phyloP scores from a whole-genome alignment of 345 rosid genomes.

The Kernera saxatilis region DNA sequence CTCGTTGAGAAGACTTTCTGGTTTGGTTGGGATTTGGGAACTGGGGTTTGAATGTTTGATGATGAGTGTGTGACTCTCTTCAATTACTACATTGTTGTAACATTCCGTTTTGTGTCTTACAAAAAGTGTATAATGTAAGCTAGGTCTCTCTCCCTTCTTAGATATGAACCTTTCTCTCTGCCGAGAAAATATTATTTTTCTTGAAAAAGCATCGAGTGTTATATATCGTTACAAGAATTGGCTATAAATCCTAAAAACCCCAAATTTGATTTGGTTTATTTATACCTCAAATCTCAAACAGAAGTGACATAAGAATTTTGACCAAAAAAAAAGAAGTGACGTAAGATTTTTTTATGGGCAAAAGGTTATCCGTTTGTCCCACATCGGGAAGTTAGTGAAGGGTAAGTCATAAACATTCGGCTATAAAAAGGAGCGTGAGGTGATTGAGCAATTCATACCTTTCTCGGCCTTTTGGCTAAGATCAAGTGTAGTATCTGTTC shows the following conservation, averaged over 20 bases:
- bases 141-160: constrained; percentile 13
- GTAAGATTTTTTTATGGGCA: no score
- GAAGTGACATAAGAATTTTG: neutral
- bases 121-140: constrained; percentile 29
- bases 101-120: constrained; percentile 20
- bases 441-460: no score
- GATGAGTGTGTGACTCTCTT: constrained; percentile 14
- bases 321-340: no score
- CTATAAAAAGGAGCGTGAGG: no score
- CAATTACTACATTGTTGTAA: constrained; percentile 12
- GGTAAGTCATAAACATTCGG: no score
- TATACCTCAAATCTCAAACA: neutral
- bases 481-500: constrained; percentile 59
- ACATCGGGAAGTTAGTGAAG: no score
- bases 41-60: neutral
- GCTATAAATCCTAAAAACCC: neutral
- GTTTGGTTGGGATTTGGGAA: neutral
- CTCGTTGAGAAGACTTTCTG: constrained; percentile 1
- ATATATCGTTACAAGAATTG: neutral
- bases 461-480: constrained; percentile 71
- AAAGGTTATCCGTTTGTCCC: no score
- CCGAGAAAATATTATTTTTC: no score
- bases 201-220: neutral
- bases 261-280: neutral
- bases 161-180: constrained; percentile 9